Evolutionary conservation across 192 early-diverging fungal species (phyloP), one percentile per base, ranked within the genome.

Genomic region (Umbelopsis isabellina): DNA sequence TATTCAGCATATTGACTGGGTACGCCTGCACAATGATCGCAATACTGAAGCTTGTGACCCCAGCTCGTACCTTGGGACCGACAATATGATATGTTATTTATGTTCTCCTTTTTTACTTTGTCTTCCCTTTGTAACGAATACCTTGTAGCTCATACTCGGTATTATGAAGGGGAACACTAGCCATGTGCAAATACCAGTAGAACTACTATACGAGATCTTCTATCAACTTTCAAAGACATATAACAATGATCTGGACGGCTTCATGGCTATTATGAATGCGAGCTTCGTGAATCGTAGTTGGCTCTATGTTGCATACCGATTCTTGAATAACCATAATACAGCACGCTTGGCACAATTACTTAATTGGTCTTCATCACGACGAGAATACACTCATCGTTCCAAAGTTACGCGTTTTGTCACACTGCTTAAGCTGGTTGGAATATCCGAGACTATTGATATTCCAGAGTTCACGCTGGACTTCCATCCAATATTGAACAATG

Each of bases 171-270:
- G 27, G 4, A 33, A n/a, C 51, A 53, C 6, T 10, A 23, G 21
- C 13, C 33, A 18, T 35, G 27, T 8, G 7, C 30, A n/a, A 16
- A 27, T 61, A 35, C 55, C 55, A 4, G 10, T 61, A 16, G 55
- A 61, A 30, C 55, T 61, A 2, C 55, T 61, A 3, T 61, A 61
- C 30, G 55, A 61, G 13, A 61, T 61, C n/a, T 61, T 61, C 18
- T 61, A 61, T 15, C 55, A 61, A 25, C 55, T 61, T 61, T 61
- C 53, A 30, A 30, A 10, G 15, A 13, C 55, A 30, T 12, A 25
- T 3, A n/a, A 61, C 16, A 15, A 33, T 15, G 27, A 61, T 35
- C 30, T 61, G 25, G 55, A 61, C 9, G 55, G 55, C 7, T 61
- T 25, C n/a, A 30, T 11, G 13, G 15, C 55, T 2, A 35, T 61